Evolutionary conservation across 83 land plant species (phyloP).

Genomic region (Isoetes engelmannii): DNA sequence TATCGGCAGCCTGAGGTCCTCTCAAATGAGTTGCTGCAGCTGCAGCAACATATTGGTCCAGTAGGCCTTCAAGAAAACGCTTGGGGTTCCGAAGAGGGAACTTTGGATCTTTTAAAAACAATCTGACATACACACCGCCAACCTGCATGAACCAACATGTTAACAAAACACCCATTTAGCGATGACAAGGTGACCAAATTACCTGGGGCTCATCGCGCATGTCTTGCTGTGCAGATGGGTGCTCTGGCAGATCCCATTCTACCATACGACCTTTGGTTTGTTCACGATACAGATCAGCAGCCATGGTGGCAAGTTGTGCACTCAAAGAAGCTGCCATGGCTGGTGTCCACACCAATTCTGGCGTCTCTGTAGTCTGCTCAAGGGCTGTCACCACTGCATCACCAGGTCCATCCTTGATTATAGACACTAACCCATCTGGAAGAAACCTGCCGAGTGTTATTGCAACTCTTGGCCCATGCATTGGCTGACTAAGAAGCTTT

Average conservation of each 20-base stretch:
- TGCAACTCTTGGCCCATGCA: constrained; percentile 99
- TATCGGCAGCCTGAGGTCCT: constrained; percentile 52
- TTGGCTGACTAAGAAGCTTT: constrained; percentile 92
- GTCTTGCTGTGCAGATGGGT: constrained; percentile 83
- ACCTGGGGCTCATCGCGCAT: constrained; percentile 99
- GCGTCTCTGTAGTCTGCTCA: constrained; percentile 97
- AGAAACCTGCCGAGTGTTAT: constrained; percentile 92
- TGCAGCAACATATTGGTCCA: constrained; percentile 90
- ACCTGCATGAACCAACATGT: constrained; percentile 46
- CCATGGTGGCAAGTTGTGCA: constrained; percentile 96
- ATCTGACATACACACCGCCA: constrained; percentile 95
- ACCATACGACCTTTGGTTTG: constrained; percentile 90
- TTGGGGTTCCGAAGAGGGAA: constrained; percentile 96
- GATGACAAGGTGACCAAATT: constrained; percentile 7
- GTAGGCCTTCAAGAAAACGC: constrained; percentile 85
- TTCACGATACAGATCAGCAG: constrained; percentile 87
- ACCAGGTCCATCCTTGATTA: constrained; percentile 96
- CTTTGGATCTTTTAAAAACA: constrained; percentile 96
- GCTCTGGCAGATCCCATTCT: constrained; percentile 99
- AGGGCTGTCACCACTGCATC: constrained; percentile 87
- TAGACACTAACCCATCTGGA: constrained; percentile 95
- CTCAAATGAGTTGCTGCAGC: constrained; percentile 83
- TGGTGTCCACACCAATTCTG: constrained; percentile 99
- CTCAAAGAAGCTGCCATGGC: constrained; percentile 97
- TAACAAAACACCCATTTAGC: constrained; percentile 7